Evolutionary conservation across 495 filamentous ascomycete genomes (phyloP).

Genomic region (Neurospora intermedia): DNA sequence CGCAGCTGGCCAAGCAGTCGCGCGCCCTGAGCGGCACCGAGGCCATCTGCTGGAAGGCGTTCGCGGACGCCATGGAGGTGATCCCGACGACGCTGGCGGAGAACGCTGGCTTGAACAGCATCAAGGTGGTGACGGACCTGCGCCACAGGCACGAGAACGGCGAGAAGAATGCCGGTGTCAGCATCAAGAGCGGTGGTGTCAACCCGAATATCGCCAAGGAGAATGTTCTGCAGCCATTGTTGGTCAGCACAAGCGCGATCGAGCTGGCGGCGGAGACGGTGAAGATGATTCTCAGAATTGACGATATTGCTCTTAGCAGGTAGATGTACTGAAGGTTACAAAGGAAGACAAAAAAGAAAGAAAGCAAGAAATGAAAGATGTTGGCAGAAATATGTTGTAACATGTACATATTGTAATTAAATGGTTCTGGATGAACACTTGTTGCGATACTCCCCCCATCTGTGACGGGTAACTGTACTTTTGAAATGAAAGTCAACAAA

Average conservation of each 20-base stretch:
- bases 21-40: conserved; percentile 80
- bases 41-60: conserved; percentile 96
- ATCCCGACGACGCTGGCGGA: conserved; percentile 94
- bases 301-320: conserved; percentile 65
- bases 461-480: no score
- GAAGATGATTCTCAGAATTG: conserved; percentile 96
- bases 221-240: conserved; percentile 90
- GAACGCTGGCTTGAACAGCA: conserved; percentile 93
- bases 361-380: not conserved
- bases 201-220: conserved; percentile 92
- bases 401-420: not conserved
- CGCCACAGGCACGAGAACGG: conserved; percentile 87
- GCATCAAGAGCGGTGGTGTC: conserved; percentile 93
- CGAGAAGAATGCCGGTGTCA: conserved; percentile 91
- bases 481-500: no score
- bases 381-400: not conserved
- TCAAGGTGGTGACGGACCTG: conserved; percentile 97
- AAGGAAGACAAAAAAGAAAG: not conserved
- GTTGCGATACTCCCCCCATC: not conserved
- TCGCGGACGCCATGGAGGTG: conserved; percentile 95
- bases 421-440: not conserved
- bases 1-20: conserved; percentile 68
- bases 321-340: conserved; percentile 5
- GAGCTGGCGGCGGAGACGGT: conserved; percentile 95
- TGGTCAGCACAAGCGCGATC: conserved; percentile 95